phyloP scores from a whole-genome alignment of 2,329 filamentous ascomycete species.

The Laburnicola sp. region DNA sequence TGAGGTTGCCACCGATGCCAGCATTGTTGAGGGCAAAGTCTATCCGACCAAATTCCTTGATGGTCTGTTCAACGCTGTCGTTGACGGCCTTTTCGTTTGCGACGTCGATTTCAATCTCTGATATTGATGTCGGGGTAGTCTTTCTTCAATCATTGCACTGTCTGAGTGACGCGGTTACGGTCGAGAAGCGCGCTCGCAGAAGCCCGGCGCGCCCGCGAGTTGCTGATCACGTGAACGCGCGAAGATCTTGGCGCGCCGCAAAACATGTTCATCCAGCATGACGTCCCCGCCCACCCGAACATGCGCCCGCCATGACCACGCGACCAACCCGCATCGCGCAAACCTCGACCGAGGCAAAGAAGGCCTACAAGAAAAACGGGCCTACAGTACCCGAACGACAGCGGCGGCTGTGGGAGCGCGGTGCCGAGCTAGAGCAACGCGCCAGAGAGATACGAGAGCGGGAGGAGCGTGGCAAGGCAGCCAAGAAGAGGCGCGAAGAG shows the following conservation, averaged over 20 bases:
- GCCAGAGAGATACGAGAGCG: constrained; percentile 38
- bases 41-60: constrained; percentile 55
- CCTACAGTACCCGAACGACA: constrained; percentile 29
- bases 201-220: not conserved
- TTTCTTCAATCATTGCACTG: constrained; percentile 41
- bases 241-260: constrained; percentile 1
- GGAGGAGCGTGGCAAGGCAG: constrained; percentile 33
- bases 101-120: constrained; percentile 52
- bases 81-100: constrained; percentile 49
- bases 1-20: constrained; percentile 52
- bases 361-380: constrained; percentile 36
- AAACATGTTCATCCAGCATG: not conserved
- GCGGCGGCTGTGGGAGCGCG: constrained; percentile 37
- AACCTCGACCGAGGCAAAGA: constrained; percentile 42
- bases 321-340: constrained; percentile 33
- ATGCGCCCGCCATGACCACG: constrained; percentile 28
- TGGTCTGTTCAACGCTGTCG: constrained; percentile 48
- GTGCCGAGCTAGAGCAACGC: constrained; percentile 36
- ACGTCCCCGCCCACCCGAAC: not conserved
- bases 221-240: constrained; percentile 6
- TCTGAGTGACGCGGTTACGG: constrained; percentile 44
- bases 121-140: constrained; percentile 49
- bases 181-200: constrained; percentile 48
- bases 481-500: constrained; percentile 38
- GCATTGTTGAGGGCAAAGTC: constrained; percentile 62